phyloP scores from a whole-genome alignment of 2,329 filamentous ascomycete species.

The Leptographium radiaticola region DNA sequence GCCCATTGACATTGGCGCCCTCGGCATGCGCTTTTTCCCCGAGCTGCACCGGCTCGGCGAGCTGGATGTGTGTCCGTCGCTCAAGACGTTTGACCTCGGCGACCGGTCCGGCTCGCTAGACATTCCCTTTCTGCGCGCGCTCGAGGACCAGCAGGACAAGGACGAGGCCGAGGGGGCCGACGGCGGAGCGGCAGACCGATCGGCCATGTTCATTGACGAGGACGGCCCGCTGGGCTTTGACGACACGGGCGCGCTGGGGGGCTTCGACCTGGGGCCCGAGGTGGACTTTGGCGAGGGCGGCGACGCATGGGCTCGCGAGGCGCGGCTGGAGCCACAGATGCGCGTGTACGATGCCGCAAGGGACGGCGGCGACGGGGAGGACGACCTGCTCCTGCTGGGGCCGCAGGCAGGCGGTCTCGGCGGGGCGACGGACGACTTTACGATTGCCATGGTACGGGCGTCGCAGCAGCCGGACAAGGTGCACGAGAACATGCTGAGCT shows the following conservation, averaged over 20 bases:
- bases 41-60: constrained; percentile 64
- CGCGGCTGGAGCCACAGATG: constrained; percentile 74
- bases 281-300: constrained; percentile 90
- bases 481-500: constrained; percentile 92
- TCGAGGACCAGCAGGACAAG: constrained; percentile 71
- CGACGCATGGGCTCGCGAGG: constrained; percentile 88
- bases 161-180: constrained; percentile 45
- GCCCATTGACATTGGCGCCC: constrained; percentile 64
- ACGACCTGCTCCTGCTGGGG: constrained; percentile 35
- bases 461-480: constrained; percentile 51
- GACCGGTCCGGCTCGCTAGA: constrained; percentile 75
- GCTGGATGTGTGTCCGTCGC: constrained; percentile 85
- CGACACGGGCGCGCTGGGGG: constrained; percentile 62
- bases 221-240: constrained; percentile 75
- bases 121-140: constrained; percentile 81
- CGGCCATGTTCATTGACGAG: constrained; percentile 74
- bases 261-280: constrained; percentile 56
- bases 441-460: constrained; percentile 62
- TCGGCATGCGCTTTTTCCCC: constrained; percentile 76
- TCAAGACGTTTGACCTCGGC: constrained; percentile 87
- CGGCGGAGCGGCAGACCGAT: constrained; percentile 47
- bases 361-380: constrained; percentile 29
- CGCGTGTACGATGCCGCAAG: constrained; percentile 57
- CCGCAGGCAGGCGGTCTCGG: constrained; percentile 41
- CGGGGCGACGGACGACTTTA: constrained; percentile 52